phyloP scores from a whole-genome alignment of 2,329 filamentous ascomycete genomes.

The Colletotrichum truncatum region DNA sequence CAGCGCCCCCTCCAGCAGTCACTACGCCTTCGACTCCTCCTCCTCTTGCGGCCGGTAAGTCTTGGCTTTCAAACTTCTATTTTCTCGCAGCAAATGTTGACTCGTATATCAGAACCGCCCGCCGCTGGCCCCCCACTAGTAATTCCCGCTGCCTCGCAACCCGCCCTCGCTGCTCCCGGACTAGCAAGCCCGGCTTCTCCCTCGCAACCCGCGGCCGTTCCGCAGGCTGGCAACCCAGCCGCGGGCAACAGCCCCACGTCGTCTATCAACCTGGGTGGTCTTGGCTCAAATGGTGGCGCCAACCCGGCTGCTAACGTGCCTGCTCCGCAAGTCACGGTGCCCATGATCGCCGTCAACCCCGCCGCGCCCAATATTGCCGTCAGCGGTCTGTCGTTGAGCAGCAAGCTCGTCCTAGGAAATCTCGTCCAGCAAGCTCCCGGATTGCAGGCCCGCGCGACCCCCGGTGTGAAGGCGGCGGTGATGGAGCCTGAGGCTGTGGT shows the following conservation, averaged over 20 bases:
- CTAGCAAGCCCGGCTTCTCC: background rate
- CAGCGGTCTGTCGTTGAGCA: conserved; percentile 52
- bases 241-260: conserved; percentile 28
- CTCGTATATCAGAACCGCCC: conserved; percentile 3
- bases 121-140: conserved; percentile 10
- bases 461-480: background rate
- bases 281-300: conserved; percentile 22
- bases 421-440: conserved; percentile 37
- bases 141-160: background rate
- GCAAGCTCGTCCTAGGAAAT: conserved; percentile 54
- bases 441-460: conserved; percentile 29
- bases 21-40: conserved; percentile 9
- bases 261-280: conserved; percentile 35
- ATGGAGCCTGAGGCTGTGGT: background rate
- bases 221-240: conserved; percentile 22
- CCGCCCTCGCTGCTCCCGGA: conserved; percentile 1
- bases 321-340: conserved; percentile 25
- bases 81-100: background rate
- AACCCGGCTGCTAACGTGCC: conserved; percentile 28
- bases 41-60: conserved; percentile 18
- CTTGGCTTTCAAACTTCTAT: background rate
- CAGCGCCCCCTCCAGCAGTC: conserved; percentile 11
- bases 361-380: conserved; percentile 38
- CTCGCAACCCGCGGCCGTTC: conserved; percentile 7
- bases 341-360: conserved; percentile 32